phyloP scores from a whole-genome alignment of 2,329 filamentous ascomycete genomes.

The Xylariaceae sp. region DNA sequence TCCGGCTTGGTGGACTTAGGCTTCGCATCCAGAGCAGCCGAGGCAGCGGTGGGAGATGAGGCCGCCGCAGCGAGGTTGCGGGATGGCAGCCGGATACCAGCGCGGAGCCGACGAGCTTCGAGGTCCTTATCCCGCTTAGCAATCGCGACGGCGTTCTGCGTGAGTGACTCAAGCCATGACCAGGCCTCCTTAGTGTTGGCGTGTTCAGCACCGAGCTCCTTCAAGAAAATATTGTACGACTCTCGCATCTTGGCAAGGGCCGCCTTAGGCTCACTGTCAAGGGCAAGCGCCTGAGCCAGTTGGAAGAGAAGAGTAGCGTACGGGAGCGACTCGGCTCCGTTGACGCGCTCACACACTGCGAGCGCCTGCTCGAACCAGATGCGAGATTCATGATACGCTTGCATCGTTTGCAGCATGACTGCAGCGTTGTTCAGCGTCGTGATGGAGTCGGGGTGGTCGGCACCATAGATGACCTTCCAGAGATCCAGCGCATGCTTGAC shows the following conservation, averaged over 20 bases:
- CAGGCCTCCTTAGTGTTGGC: slow-evolving; percentile 98
- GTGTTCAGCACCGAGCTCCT: slow-evolving; percentile 79
- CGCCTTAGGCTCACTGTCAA: slow-evolving; percentile 91
- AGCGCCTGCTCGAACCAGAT: slow-evolving; percentile 96
- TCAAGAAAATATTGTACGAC: slow-evolving; percentile 91
- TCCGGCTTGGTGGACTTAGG: slow-evolving; percentile 44
- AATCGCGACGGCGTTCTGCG: slow-evolving; percentile 88
- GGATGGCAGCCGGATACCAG: slow-evolving; percentile 63
- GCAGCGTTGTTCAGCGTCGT: slow-evolving; percentile 98
- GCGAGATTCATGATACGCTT: slow-evolving; percentile 89
- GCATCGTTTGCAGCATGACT: slow-evolving; percentile 95
- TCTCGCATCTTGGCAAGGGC: slow-evolving; percentile 93
- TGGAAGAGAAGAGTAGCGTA: slow-evolving; percentile 95
- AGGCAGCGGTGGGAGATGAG: slow-evolving; percentile 29
- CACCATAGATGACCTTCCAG: slow-evolving; percentile 95
- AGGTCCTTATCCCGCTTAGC: slow-evolving; percentile 90
- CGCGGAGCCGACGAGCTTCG: slow-evolving; percentile 66
- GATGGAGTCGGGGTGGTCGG: slow-evolving; percentile 92
- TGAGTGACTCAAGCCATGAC: slow-evolving; percentile 92
- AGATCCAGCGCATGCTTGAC: slow-evolving; percentile 88
- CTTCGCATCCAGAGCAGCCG: slow-evolving; percentile 31
- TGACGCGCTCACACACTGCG: slow-evolving; percentile 80
- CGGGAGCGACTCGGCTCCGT: slow-evolving; percentile 85
- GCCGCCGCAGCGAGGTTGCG: slow-evolving; percentile 54
- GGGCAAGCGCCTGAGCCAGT: slow-evolving; percentile 85